Conservation (phyloP, 257 asterid species). For the Knoxia roxburghii region DNA sequence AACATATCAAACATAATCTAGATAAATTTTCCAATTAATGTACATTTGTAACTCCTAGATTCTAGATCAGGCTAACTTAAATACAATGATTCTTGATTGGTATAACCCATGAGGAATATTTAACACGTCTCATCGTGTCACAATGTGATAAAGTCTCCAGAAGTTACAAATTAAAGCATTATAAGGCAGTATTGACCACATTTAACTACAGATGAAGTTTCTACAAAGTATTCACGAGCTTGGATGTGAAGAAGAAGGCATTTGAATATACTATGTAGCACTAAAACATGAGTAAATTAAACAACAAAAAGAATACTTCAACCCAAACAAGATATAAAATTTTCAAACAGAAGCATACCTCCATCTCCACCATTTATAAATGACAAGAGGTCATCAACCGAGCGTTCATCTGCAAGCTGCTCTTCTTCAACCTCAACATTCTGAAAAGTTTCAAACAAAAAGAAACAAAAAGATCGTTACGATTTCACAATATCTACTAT, state of each 20-base stretch:
- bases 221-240: background rate
- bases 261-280: background rate
- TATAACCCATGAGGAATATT: background rate
- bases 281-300: background rate
- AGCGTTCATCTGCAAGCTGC: conserved; percentile 37
- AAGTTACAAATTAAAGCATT: background rate
- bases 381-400: conserved; percentile 43
- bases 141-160: background rate
- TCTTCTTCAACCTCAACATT: conserved; percentile 38
- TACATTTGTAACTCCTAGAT: background rate
- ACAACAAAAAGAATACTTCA: background rate
- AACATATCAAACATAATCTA: background rate
- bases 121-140: background rate
- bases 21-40: background rate
- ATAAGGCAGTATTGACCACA: background rate
- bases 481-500: background rate
- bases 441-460: conserved; percentile 19
- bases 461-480: background rate
- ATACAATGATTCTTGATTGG: background rate
- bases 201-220: background rate
- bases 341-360: conserved; percentile 26
- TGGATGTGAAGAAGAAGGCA: background rate
- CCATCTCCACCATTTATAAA: conserved; percentile 43
- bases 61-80: background rate
- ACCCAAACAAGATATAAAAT: background rate